These are phyloP conservation scores for Scedosporium boydii DNA, from an alignment of 2,329 filamentous ascomycete genomes.

Conservation along the genomic window DNA sequence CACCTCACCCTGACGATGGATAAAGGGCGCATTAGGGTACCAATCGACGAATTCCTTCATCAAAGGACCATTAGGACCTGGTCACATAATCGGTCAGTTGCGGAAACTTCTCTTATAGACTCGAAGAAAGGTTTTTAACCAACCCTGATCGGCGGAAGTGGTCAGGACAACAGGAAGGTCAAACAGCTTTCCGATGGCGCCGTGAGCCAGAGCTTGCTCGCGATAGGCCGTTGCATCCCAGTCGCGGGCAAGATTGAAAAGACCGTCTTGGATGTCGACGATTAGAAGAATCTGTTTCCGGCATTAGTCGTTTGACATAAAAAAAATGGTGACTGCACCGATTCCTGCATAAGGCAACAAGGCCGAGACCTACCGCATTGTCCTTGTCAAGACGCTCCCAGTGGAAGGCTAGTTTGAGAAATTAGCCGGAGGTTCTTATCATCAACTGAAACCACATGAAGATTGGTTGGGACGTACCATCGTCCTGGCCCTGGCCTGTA, in stretches of 20 bases:
- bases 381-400: conserved; percentile 26
- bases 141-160: conserved; percentile 46
- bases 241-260: conserved; percentile 45
- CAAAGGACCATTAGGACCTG: conserved; percentile 58
- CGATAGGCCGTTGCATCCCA: conserved; percentile 56
- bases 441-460: no score
- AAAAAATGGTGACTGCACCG: neutral
- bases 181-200: conserved; percentile 57
- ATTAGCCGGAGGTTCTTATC: no score
- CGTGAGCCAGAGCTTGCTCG: conserved; percentile 59
- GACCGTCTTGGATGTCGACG: conserved; percentile 26
- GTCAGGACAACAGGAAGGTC: conserved; percentile 60
- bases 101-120: neutral
- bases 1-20: conserved; percentile 62
- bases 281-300: conserved; percentile 22
- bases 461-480: no score
- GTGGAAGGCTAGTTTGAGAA: conserved; percentile 8
- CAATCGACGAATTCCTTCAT: conserved; percentile 59
- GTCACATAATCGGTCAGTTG: neutral
- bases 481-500: no score
- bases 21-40: conserved; percentile 57
- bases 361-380: conserved; percentile 14
- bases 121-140: neutral
- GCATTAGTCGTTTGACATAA: neutral
- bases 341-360: neutral